Conservation (phyloP, 208 protist species). For the Trypanosomatidae sp. region DNA sequence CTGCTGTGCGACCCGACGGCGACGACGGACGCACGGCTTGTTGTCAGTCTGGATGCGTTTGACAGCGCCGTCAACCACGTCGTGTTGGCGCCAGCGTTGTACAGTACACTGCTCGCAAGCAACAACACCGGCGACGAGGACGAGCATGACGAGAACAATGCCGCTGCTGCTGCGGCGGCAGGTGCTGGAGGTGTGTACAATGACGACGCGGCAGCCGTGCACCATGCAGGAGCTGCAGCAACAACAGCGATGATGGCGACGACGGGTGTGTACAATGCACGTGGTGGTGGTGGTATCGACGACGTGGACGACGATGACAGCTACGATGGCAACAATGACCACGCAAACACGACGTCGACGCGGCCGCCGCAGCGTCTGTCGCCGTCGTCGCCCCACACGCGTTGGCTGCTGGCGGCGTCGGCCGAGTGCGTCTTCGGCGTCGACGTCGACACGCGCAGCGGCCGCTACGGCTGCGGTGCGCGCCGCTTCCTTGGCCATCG, state of each 20-base stretch:
- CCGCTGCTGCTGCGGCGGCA: no score
- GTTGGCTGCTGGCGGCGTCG: slow-evolving; percentile 65
- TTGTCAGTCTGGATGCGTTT: slow-evolving; percentile 69
- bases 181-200: no score
- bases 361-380: no score
- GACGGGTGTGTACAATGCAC: not conserved
- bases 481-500: slow-evolving; percentile 41
- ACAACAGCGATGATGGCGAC: no score
- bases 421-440: slow-evolving; percentile 70
- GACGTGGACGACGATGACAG: not conserved
- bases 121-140: not conserved
- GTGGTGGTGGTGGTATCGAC: not conserved
- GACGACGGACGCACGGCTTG: slow-evolving; percentile 33
- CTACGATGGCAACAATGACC: no score
- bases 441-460: slow-evolving; percentile 18
- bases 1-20: slow-evolving; percentile 11
- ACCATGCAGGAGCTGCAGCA: no score
- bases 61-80: slow-evolving; percentile 77
- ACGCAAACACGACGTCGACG: no score
- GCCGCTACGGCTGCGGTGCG: slow-evolving; percentile 28
- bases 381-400: no score
- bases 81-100: slow-evolving; percentile 26
- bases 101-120: no score
- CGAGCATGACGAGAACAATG: not conserved
- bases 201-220: no score